Evolutionary conservation across 2,329 filamentous ascomycete genomes (phyloP), one percentile per base, ranked within the genome.

Genomic region (Colletotrichum lini): DNA sequence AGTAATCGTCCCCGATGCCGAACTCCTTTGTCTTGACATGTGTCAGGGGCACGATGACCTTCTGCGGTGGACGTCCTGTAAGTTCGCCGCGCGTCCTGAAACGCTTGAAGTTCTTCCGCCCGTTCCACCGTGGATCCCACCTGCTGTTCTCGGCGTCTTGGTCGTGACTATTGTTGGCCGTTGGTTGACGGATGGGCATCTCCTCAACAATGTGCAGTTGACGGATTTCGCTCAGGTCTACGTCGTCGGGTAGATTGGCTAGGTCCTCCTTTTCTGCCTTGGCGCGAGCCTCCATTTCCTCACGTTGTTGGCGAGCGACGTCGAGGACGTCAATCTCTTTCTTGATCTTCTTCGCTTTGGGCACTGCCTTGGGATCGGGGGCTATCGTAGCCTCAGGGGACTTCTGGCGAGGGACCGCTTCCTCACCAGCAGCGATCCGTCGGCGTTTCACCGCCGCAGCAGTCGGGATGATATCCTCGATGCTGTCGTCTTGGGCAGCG

Each of bases 21-120:
- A 92, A 93, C 47, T 90, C 89, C 75, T 93, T 94, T 59, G 87
- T 87, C 76, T 89, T 90, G 26, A 91, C 92, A 79, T 94, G 91
- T 74, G 93, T 90, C 4, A 97, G 82, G 0, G 87, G 83, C 4
- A 98, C 89, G 49, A 97, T 93, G 44, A 93, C 83, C 65, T 83
- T 83, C 38, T 83, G 80, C 2, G 82, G 79, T 3, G 82, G 79
- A 18, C 86, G 79, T 7, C 86, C 83, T 2, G 77, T 73, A 7
- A 74, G 74, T 23, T 88, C 88, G 30, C 89, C 91, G 64, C 89
- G 86, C 65, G 85, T 86, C 26, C 87, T 86, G 78, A 99, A 99
- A 76, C 90, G 93, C 80, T 99, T 99, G 84, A 98, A 99, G 78
- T 99, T 98, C 81, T 94, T 96, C 53, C 96, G 88, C 0, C 96